Base-by-base conservation (phyloP, 1,139 yeast genomes). In the Tardiomyces blankii region DNA sequence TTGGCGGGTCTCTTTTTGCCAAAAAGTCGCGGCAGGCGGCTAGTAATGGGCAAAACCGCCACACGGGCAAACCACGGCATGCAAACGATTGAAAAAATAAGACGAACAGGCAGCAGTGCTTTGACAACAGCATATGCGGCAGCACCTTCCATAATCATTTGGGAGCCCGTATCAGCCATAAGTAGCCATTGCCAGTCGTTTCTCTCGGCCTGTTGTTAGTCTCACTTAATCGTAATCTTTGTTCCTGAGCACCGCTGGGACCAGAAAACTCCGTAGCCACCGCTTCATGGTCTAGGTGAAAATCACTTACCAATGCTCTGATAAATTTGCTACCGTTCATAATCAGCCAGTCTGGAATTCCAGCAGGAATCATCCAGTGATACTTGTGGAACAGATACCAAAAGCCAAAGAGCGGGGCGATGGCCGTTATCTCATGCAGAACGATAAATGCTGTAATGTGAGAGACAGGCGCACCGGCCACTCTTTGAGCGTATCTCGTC, bases 361-460 rank as follows among this genome's bases (percentile, higher is more conserved):
- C 83, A 1, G 52, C 44, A 19, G 81, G 61, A 0, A 77, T 74
- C 2, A 65, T 55, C 51, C 73, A 66, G 44, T 75, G 73, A 43
- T 65, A 70, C 49, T 78, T 72, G 62, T 85, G 84, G 54, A 86
- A 75, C 1, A 73, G 53, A 57, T 79, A 84, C 95, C 96, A 87
- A 1, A 88, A 59, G 0, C 80, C 79, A 30, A 86, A 67, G 44
- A 89, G 71, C 1, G 96, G 96, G 6, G 80, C 74, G 4, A 89
- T 73, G 1, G 96, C 96, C 0, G 95, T 75, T 41, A 86, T 55
- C 60, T 89, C 96, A 59, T 89, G 97, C n/a, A 89, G 68, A 1
- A 88, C 65, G 11, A 85, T 62, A 56, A 89, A 86, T 2, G 95
- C 73, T 0, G 84, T 72, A n/a, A 82, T 70, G 53, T 83, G 83